Base-by-base conservation (phyloP, 2,329 filamentous ascomycete genomes). In the Trichoderma sp. region DNA sequence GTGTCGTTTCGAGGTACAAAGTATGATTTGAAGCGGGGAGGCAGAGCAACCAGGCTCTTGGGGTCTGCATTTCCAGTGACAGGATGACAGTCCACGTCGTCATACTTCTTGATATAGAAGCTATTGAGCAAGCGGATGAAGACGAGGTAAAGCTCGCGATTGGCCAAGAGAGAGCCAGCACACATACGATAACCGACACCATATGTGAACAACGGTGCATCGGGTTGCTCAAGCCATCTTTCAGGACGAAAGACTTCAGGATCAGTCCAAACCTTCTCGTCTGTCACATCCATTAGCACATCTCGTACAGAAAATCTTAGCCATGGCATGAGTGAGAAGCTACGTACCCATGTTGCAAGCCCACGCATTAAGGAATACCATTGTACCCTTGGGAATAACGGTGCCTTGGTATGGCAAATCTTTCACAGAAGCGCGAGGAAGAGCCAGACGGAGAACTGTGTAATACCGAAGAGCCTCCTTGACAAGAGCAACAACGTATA, bases 171-270 rank as follows among this genome's bases (percentile, higher is more conserved):
- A 24, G 70, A 74, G 2, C 89, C 90, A 0, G 89, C 89, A 73
- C 90, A 92, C 90, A 92, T 92, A 51, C 89, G 86, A 74, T 91
- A 91, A 1, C 90, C 90, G 11, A 91, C 82, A 0, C 90, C 90
- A 72, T 91, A 91, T 0, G 89, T 90, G 78, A 91, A 91, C 14
- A 91, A 79, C 1, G 89, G 89, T 4, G 88, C 88, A 32, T 43
- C 39, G 1, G 39, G 39, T n/a, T 43, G 39, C 39, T 43, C 39
- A 43, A 43, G 7, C 39, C 39, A 43, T 43, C 39, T 43, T 43
- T 43, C 39, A 43, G 39, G 39, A 43, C 39, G 39, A 43, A 43
- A 43, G 7, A 43, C 15, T 43, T 43, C 39, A 43, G 39, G 39
- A 43, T 43, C 39, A 43, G 39, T 43, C 39, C 39, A 43, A n/a